phyloP scores from a whole-genome alignment of 176 grass and related monocot genomes.

The Oryza meridionalis region DNA sequence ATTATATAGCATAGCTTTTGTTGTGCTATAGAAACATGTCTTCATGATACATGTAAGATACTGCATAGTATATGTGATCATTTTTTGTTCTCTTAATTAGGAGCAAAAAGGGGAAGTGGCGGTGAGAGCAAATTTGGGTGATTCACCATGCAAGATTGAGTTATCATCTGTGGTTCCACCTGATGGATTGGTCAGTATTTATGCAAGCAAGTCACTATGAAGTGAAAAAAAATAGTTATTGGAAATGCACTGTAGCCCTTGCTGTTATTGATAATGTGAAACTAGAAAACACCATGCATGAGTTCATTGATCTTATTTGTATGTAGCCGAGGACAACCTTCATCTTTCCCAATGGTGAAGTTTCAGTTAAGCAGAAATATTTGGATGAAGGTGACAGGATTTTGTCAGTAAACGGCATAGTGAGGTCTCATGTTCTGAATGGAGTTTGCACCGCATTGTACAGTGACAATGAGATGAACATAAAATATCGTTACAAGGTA shows the following conservation, averaged over 20 bases:
- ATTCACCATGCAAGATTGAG: constrained; percentile 92
- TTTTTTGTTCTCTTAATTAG: constrained; percentile 53
- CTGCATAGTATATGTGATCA: constrained; percentile 25
- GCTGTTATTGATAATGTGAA: not conserved
- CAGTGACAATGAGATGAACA: constrained; percentile 63
- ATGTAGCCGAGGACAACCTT: constrained; percentile 86
- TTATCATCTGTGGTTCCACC: constrained; percentile 77
- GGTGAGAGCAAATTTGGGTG: constrained; percentile 64
- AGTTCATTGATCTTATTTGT: constrained; percentile 7
- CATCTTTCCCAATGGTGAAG: constrained; percentile 74
- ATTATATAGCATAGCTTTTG: not conserved
- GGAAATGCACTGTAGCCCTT: not conserved
- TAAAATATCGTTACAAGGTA: constrained; percentile 97
- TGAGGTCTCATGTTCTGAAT: constrained; percentile 68
- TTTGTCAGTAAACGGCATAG: constrained; percentile 67
- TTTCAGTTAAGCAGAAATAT: constrained; percentile 77
- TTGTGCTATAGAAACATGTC: not conserved
- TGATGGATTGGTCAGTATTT: constrained; percentile 66
- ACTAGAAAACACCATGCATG: not conserved
- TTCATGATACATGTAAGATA: not conserved
- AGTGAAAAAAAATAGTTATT: not conserved
- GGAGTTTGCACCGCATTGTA: constrained; percentile 78
- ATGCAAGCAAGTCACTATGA: constrained; percentile 3
- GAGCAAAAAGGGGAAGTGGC: constrained; percentile 79
- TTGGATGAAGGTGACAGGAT: constrained; percentile 57